Conservation (phyloP, 2,329 filamentous ascomycete genomes). For the Juglanconis juglandina region DNA sequence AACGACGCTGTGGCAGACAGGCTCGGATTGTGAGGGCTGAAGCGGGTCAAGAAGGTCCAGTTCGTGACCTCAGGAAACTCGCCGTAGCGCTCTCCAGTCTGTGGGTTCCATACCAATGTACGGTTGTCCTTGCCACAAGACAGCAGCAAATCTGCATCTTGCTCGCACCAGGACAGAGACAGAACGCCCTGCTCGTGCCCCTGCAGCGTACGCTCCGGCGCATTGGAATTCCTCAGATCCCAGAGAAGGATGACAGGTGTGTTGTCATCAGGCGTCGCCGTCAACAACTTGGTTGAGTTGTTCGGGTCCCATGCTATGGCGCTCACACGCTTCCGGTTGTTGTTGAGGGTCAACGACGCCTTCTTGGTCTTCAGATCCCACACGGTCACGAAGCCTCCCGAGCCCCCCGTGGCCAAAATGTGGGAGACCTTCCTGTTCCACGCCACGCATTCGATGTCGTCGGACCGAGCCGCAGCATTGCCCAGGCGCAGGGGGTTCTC, state of each 20-base stretch:
- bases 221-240: slow-evolving; percentile 95
- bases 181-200: slow-evolving; percentile 94
- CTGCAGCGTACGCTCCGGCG: slow-evolving; percentile 80
- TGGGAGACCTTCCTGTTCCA: slow-evolving; percentile 99
- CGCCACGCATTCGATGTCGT: slow-evolving; percentile 93
- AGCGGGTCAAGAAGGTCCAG: slow-evolving; percentile 95
- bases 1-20: slow-evolving; percentile 94
- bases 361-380: slow-evolving; percentile 99
- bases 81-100: slow-evolving; percentile 80
- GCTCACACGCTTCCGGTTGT: slow-evolving; percentile 90
- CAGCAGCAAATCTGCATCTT: slow-evolving; percentile 83
- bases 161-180: slow-evolving; percentile 90
- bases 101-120: slow-evolving; percentile 93
- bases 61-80: slow-evolving; percentile 98
- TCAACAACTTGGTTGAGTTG: slow-evolving; percentile 89
- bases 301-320: slow-evolving; percentile 97
- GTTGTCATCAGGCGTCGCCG: slow-evolving; percentile 84
- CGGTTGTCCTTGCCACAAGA: slow-evolving; percentile 97
- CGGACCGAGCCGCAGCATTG: slow-evolving; percentile 80
- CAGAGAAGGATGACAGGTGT: slow-evolving; percentile 86
- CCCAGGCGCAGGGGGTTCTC: slow-evolving; percentile 85
- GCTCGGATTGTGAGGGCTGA: slow-evolving; percentile 89
- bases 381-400: slow-evolving; percentile 91
- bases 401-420: slow-evolving; percentile 90
- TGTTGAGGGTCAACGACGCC: slow-evolving; percentile 92